Conservation (phyloP, 805 yeast species). For the Vanderwaltozyma polyspora region DNA sequence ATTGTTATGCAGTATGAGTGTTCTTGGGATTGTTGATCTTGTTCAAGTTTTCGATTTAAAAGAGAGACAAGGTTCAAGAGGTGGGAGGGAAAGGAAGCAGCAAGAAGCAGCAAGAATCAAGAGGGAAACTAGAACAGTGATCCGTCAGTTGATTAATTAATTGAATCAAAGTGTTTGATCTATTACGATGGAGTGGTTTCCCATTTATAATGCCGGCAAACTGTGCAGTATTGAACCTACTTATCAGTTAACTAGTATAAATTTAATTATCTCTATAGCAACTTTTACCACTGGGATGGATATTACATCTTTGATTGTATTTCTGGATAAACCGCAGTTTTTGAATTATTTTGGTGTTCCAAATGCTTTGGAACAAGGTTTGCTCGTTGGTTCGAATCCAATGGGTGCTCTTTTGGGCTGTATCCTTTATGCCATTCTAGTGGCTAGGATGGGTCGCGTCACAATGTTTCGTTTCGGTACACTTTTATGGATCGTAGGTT, state of each 20-base stretch:
- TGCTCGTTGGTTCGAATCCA: constrained; percentile 65
- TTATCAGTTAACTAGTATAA: constrained; percentile 44
- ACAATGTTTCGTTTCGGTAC: constrained; percentile 43
- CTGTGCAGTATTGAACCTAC: constrained; percentile 3
- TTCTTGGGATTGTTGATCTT: too few species aligned
- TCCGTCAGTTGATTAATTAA: too few species aligned
- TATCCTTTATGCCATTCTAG: constrained; percentile 37
- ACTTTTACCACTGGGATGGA: constrained; percentile 74
- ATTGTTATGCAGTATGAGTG: too few species aligned
- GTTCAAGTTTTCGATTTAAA: too few species aligned
- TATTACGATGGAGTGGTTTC: not conserved
- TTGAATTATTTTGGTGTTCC: constrained; percentile 43
- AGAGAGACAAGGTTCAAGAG: too few species aligned
- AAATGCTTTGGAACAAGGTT: constrained; percentile 49
- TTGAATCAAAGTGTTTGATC: too few species aligned
- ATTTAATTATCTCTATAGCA: constrained; percentile 49
- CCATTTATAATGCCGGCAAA: not conserved
- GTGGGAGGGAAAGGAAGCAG: too few species aligned
- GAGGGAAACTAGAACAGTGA: too few species aligned
- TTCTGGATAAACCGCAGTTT: constrained; percentile 43
- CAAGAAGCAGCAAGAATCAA: too few species aligned
- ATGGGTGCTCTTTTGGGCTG: constrained; percentile 60
- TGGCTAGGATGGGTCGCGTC: constrained; percentile 49
- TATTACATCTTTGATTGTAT: constrained; percentile 66
- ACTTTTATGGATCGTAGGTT: constrained; percentile 48